Evolutionary conservation across 2,329 filamentous ascomycete genomes (phyloP).

Genomic region (Xylaria sp.): DNA sequence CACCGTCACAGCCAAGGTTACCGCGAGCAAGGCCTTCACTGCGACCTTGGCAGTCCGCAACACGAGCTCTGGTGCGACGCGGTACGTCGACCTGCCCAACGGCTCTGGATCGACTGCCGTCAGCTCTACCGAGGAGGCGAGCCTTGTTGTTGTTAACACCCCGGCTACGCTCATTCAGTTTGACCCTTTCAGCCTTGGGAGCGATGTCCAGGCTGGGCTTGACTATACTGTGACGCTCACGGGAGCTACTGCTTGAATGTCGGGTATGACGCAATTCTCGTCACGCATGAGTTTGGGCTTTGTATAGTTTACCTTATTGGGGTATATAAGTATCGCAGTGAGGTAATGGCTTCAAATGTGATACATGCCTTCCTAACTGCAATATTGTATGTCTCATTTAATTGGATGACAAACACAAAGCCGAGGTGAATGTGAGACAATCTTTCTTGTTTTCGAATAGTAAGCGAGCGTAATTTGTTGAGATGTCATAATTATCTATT

Average conservation of each 20-base stretch:
- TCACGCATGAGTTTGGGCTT: not conserved
- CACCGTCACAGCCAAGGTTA: constrained; percentile 53
- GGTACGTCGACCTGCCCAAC: constrained; percentile 53
- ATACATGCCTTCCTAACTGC: too few species aligned
- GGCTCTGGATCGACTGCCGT: constrained; percentile 52
- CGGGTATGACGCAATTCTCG: not conserved
- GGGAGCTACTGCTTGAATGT: constrained; percentile 41
- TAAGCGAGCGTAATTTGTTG: too few species aligned
- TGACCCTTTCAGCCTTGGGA: constrained; percentile 55
- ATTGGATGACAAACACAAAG: too few species aligned
- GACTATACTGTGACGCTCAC: constrained; percentile 51
- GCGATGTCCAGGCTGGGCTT: constrained; percentile 53
- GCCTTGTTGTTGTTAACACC: constrained; percentile 61
- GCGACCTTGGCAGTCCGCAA: constrained; percentile 55
- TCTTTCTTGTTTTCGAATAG: too few species aligned
- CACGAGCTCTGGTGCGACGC: constrained; percentile 45
- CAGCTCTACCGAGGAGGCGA: constrained; percentile 56
- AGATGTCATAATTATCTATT: too few species aligned
- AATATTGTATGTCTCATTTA: too few species aligned
- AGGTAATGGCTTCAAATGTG: too few species aligned
- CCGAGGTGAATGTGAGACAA: too few species aligned
- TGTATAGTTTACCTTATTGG: not conserved
- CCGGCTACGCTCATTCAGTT: constrained; percentile 57
- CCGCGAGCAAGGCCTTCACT: constrained; percentile 52
- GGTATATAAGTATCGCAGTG: not conserved